Base-by-base conservation (phyloP, 768 basidiomycete species). In the Paxillus ammoniavirescens region DNA sequence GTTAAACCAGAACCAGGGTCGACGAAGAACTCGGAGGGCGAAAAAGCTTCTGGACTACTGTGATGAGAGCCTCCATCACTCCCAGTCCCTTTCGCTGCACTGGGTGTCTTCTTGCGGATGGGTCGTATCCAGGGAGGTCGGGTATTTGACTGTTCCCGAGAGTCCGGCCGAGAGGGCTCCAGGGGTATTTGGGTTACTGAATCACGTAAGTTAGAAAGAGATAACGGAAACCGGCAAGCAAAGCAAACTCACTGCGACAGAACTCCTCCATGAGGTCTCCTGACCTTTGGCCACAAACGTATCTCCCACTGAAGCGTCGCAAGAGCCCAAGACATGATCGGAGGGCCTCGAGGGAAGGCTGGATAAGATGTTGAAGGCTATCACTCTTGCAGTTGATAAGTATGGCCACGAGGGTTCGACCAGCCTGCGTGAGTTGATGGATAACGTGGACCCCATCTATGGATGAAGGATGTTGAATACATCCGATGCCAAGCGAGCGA, bases 251-350 rank as follows among this genome's bases (percentile, higher is more conserved):
- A 87, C 92, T 72, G 67, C 93, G 84, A 73, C 94, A 96, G 69
- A 95, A 94, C 69, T 96, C 94, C 65, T 96, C 93, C 81, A 97
- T 88, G 41, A 96, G 79, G 71, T 96, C 94, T 28, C 93, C 92
- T 43, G 89, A 92, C 48, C 94, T 77, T 41, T 93, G 81, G 2
- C 93, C 93, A 65, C 94, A 96, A 18, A 96, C 83, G 72, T 97
- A 97, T 43, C 93, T 81, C 57, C 89, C 91, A 60, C 91, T 93
- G 71, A 97, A 97, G 35, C 92, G 79, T 52, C 91, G 75, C 54
- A 96, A 72, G n/a, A 97, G 76, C 4, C 88, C 88, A 8, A 96
- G 89, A 63, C 93, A 96, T 4, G 90, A 92, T 42, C 91, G 81
- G 46, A 96, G 75, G 1, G 89, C 91, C 38, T 96, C 91, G 49